Percentiles rank a stretch among this genome's conserved stretches.
Conservation (phyloP, 2,329 filamentous ascomycete genomes). For the Penicillium sp. region DNA sequence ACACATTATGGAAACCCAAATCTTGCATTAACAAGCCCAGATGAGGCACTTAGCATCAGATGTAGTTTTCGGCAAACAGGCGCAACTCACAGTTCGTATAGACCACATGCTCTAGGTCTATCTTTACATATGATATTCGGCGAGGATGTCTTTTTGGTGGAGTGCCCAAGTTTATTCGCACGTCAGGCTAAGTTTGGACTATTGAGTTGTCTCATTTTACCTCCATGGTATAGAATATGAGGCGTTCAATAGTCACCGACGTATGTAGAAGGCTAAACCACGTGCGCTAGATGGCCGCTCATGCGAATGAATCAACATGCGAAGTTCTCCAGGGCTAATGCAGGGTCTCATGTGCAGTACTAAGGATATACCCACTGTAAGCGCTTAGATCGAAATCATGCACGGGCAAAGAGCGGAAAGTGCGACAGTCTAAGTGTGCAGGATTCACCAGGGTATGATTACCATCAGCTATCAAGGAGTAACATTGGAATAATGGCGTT, state of each 20-base stretch:
- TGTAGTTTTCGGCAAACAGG: background rate
- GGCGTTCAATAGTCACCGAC: background rate
- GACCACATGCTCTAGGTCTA: background rate
- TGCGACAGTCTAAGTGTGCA: no score
- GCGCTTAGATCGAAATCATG: conserved; percentile 8
- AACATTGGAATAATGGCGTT: background rate
- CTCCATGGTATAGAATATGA: background rate
- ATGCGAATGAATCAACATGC: background rate
- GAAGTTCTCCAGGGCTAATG: background rate
- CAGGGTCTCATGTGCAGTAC: background rate
- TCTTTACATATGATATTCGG: background rate
- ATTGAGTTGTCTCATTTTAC: background rate
- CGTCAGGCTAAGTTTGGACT: background rate
- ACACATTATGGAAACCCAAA: background rate
- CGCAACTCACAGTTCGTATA: background rate
- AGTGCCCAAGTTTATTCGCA: background rate
- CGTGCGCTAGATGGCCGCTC: background rate
- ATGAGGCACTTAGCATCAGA: background rate
- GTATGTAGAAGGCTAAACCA: background rate
- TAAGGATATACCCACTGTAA: conserved; percentile 5
- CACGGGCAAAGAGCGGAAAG: conserved; percentile 1
- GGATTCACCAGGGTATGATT: background rate
- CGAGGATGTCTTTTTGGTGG: background rate
- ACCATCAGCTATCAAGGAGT: background rate
- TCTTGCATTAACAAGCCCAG: background rate